Evolutionary conservation across 345 rosid species (phyloP), one percentile per base, ranked within the genome.

Genomic region (Euclidium syriacum): DNA sequence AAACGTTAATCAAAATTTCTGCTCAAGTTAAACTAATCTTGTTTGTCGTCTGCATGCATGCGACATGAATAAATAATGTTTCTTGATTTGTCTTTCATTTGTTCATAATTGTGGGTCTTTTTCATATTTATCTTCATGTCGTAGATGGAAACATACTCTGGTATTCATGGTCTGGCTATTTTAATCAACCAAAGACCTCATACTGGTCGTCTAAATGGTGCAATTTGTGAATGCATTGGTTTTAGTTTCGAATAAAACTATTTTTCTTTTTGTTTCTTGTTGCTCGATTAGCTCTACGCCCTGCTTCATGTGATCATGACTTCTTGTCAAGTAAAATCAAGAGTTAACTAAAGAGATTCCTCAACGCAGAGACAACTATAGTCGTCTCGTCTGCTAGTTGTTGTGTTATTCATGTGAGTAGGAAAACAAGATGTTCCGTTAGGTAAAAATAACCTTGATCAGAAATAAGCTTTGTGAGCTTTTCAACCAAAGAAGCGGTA

Each of bases 61-160:
- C n/a, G n/a, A n/a, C n/a, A n/a, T n/a, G n/a, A n/a, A 22, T n/a
- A n/a, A n/a, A n/a, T 19, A 38, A 4, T 39, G 20, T 5, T 32
- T 9, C 17, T 22, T 50, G 44, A 67, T 39, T n/a, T 57, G 65
- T 35, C 29, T 10, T n/a, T 56, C 49, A 35, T 33, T 39, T 48
- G 51, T 30, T 68, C 19, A 42, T 60, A 17, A n/a, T 33, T 18
- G 3, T 25, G 23, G 51, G 14, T n/a, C n/a, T 35, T 55, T 15
- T 62, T 66, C 58, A 42, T 57, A 48, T 22, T 30, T 42, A 17
- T 81, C 58, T 34, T 49, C 19, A 66, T 69, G 51, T 57, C 9
- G 73, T 84, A 94, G 99, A 85, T 78, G 99, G 99, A 75, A 87
- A 94, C 82, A 75, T 94, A 95, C 87, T 89, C 33, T n/a, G n/a